A percentile compares a stretch with the other conserved stretches of the same genome.
These are phyloP conservation scores for Pichia scutulata DNA, from an alignment of 805 yeast species.

Conservation along the genomic window DNA sequence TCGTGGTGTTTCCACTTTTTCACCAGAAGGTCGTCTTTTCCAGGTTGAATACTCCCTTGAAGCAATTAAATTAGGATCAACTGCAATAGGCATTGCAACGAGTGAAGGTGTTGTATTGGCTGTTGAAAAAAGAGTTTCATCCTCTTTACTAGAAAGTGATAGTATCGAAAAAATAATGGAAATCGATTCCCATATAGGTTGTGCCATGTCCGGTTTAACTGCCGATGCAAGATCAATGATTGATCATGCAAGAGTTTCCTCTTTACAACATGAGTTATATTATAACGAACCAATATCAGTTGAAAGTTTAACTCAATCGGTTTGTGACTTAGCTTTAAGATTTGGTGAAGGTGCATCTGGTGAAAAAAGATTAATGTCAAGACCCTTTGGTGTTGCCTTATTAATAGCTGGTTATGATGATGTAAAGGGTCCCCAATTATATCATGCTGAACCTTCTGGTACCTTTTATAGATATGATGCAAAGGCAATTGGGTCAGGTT, in stretches of 20 bases:
- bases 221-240: conserved; percentile 99
- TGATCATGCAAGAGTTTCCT: conserved; percentile 91
- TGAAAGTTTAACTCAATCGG: conserved; percentile 91
- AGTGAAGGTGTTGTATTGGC: conserved; percentile 94
- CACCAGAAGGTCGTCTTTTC: conserved; percentile 97
- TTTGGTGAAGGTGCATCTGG: conserved; percentile 98
- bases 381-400: conserved; percentile 98
- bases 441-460: conserved; percentile 99
- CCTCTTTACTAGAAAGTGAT: conserved; percentile 81
- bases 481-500: conserved; percentile 97
- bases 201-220: conserved; percentile 98
- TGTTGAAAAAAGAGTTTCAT: conserved; percentile 95
- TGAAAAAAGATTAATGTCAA: conserved; percentile 89
- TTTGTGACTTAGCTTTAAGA: conserved; percentile 92
- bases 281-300: conserved; percentile 90
- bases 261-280: conserved; percentile 80
- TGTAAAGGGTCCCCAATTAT: conserved; percentile 91
- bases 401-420: conserved; percentile 90
- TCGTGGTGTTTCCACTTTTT: conserved; percentile 96
- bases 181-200: conserved; percentile 88
- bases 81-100: conserved; percentile 95
- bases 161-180: conserved; percentile 96
- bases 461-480: conserved; percentile 97
- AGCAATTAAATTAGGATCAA: conserved; percentile 94
- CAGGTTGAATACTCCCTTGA: conserved; percentile 97